Evolutionary conservation across 208 protist genomes (phyloP).

Genomic region (Tetramitus jugosus): DNA sequence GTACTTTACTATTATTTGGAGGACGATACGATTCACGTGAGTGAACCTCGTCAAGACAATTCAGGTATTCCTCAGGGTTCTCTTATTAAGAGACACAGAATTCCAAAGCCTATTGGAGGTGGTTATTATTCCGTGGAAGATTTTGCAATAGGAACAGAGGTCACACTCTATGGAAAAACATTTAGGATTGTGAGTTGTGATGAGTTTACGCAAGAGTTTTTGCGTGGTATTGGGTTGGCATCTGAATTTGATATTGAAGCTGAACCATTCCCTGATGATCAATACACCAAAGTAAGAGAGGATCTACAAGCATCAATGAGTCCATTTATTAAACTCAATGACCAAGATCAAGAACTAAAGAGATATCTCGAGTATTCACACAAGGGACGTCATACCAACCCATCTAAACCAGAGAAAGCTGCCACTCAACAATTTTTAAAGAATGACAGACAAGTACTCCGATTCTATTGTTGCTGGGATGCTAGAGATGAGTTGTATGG

Average conservation of each 20-base stretch:
- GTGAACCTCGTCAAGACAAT: conserved; percentile 77
- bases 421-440: conserved; percentile 67
- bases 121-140: conserved; percentile 71
- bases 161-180: conserved; percentile 66
- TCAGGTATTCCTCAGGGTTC: conserved; percentile 77
- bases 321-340: conserved; percentile 16
- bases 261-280: conserved; percentile 62
- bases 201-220: conserved; percentile 80
- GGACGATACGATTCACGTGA: conserved; percentile 82
- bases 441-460: conserved; percentile 85
- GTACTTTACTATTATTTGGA: conserved; percentile 80
- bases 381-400: conserved; percentile 6
- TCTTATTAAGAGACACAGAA: conserved; percentile 68
- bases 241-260: conserved; percentile 41
- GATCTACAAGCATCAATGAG: conserved; percentile 54
- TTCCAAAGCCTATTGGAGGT: conserved; percentile 56
- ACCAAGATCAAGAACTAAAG: conserved; percentile 49
- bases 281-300: conserved; percentile 52
- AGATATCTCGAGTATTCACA: conserved; percentile 58
- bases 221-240: conserved; percentile 59
- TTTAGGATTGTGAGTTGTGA: conserved; percentile 86
- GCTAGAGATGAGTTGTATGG: conserved; percentile 66
- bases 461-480: conserved; percentile 88
- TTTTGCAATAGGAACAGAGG: conserved; percentile 63
- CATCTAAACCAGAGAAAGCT: conserved; percentile 28